phyloP scores from a whole-genome alignment of 345 rosid species.

The Noccaea bulbosa region DNA sequence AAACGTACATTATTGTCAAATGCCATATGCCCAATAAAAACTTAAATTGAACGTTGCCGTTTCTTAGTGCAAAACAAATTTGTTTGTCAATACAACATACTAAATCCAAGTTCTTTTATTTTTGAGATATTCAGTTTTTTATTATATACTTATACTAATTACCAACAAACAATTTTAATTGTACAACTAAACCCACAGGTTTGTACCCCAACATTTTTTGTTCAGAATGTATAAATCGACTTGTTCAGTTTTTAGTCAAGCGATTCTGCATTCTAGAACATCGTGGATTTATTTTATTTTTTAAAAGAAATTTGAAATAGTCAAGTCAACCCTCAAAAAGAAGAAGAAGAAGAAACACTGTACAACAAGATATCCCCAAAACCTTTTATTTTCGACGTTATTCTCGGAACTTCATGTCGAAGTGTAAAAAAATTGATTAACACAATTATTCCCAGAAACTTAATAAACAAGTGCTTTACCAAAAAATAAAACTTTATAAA shows the following conservation, averaged over 20 bases:
- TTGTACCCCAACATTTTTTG: no score
- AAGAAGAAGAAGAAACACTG: background rate
- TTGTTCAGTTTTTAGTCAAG: background rate
- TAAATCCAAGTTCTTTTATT: background rate
- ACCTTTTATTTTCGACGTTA: background rate
- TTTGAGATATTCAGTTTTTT: no score
- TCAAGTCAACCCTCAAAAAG: background rate
- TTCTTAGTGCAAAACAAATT: background rate
- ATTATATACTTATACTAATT: no score
- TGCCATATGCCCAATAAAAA: background rate
- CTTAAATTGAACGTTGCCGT: background rate
- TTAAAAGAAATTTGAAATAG: no score
- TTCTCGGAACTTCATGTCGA: slow-evolving; percentile 1
- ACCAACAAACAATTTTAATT: no score
- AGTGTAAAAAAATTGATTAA: no score
- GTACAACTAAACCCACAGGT: background rate
- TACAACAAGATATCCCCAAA: background rate
- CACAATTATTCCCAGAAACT: no score
- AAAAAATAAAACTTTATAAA: slow-evolving; percentile 11
- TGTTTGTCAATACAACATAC: background rate
- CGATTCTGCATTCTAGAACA: slow-evolving; percentile 1
- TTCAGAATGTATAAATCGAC: background rate
- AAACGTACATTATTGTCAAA: background rate
- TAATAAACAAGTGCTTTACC: background rate
- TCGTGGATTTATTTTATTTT: background rate